A percentile compares a stretch with the other conserved stretches of the same genome.
Conservation (phyloP, 2,329 filamentous ascomycete species). For the Trichophyton equinum region DNA sequence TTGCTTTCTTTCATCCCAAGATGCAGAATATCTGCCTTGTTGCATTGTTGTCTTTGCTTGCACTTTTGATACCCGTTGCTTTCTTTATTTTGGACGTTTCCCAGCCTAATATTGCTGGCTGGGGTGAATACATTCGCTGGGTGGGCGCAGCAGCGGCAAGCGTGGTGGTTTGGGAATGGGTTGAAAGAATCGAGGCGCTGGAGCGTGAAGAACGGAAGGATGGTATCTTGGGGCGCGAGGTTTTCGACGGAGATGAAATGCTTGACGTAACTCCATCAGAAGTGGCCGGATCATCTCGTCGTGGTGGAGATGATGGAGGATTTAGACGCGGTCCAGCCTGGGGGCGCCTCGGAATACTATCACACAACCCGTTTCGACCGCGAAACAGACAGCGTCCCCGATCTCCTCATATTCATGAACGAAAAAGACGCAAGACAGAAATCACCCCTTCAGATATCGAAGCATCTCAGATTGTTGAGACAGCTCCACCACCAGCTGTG, state of each 20-base stretch:
- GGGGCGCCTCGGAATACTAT: constrained; percentile 14
- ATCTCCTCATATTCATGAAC: not conserved
- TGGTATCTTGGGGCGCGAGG: constrained; percentile 76
- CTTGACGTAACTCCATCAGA: constrained; percentile 54
- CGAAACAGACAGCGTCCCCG: constrained; percentile 15
- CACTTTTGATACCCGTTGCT: constrained; percentile 78
- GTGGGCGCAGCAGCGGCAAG: constrained; percentile 89
- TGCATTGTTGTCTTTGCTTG: constrained; percentile 61
- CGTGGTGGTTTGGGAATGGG: constrained; percentile 98
- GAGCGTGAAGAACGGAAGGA: constrained; percentile 91
- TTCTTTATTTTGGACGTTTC: constrained; percentile 90
- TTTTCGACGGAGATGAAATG: constrained; percentile 92
- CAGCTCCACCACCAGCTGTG: constrained; percentile 36
- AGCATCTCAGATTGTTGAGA: constrained; percentile 14
- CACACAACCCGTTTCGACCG: not conserved
- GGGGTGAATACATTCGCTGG: constrained; percentile 94
- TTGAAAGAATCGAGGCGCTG: constrained; percentile 82
- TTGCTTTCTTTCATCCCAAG: constrained; percentile 77
- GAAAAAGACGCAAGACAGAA: constrained; percentile 6
- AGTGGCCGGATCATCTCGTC: constrained; percentile 37
- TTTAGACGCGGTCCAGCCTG: constrained; percentile 22
- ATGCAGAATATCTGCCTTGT: constrained; percentile 84
- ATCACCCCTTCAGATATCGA: not conserved
- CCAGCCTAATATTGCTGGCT: constrained; percentile 71
- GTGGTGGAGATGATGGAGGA: constrained; percentile 26